Base-by-base conservation (phyloP, 805 yeast species). In the Candida vaughaniae region DNA sequence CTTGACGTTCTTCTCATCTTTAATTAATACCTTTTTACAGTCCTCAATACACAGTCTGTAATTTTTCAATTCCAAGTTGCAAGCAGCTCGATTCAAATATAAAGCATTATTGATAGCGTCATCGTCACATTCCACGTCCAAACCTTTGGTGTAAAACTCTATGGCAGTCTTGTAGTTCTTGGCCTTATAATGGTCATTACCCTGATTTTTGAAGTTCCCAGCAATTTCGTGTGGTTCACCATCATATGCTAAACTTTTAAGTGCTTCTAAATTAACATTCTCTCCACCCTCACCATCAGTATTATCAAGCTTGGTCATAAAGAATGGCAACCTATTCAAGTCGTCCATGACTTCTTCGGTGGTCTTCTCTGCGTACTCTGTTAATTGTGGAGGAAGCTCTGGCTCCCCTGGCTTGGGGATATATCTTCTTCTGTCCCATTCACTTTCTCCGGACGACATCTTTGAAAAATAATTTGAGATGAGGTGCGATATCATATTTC, bases 201-300 rank as follows among this genome's bases (percentile, higher is more conserved):
- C 99, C 56, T 91, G 97, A 43, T 77, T 81, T 46, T 89, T 88
- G 67, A 90, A 93, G 53, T 89, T 90, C 16, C 77, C 71, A 3
- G 97, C 97, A 23, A 89, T 69, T 53, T 93, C 99, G 51, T 84
- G 81, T 0, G 97, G 96, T 45, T 88, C 95, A 30, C 98, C 99
- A 33, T 93, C 99, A 54, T 87, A 89, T 0, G 95, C 96, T 48
- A 93, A 67, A 4, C 96, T 91, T 54, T 82, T 83, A 39, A 93
- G 70, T 0, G 99, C 99, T 55, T 91, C 98, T 12, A 93, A 63
- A 35, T 78, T 82, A 4, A 70, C 54, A 52, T 85, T 86, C 29
- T 80, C 83, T 22, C 89, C 91, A 31, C 85, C 87, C 4, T 74
- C 81, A 11, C 85, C 89, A 48, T 85, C 88, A 2, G 80, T 76